Conservation (phyloP, 768 basidiomycete genomes). For the Hemileccinum rubropunctum region DNA sequence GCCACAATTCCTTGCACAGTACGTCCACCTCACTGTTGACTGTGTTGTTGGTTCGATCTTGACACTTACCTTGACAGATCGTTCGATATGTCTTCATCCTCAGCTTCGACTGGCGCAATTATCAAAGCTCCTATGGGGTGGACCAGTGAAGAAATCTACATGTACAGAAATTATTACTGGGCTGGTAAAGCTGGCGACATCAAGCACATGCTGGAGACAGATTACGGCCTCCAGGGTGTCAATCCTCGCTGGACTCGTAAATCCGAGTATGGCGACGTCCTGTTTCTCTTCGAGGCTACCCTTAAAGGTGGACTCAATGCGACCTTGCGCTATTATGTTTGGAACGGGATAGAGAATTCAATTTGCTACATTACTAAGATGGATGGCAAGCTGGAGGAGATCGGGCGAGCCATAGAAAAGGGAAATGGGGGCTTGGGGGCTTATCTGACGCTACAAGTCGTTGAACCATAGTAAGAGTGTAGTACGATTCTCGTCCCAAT, state of each 20-base stretch:
- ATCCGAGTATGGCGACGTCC: background rate
- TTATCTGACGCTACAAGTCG: no score
- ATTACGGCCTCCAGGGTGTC: background rate
- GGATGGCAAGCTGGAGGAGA: no score
- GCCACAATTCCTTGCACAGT: no score
- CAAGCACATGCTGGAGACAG: background rate
- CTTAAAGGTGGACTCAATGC: no score
- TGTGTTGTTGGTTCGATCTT: background rate
- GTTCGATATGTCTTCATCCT: background rate
- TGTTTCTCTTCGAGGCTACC: constrained; percentile 9
- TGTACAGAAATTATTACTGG: background rate
- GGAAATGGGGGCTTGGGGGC: no score
- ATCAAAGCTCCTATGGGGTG: background rate
- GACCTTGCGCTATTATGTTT: constrained; percentile 1
- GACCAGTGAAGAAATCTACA: background rate
- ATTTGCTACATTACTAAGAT: no score
- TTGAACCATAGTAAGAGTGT: no score
- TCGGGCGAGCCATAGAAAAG: no score
- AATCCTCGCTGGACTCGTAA: background rate
- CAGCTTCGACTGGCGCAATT: background rate
- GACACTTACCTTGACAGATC: background rate
- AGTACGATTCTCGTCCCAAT: no score
- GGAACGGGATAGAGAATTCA: background rate
- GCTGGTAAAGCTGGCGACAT: background rate
- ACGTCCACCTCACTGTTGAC: background rate